Evolutionary conservation across 495 filamentous ascomycete species (phyloP), one percentile per base, ranked within the genome.

Genomic region (Sporormia fimetaria): DNA sequence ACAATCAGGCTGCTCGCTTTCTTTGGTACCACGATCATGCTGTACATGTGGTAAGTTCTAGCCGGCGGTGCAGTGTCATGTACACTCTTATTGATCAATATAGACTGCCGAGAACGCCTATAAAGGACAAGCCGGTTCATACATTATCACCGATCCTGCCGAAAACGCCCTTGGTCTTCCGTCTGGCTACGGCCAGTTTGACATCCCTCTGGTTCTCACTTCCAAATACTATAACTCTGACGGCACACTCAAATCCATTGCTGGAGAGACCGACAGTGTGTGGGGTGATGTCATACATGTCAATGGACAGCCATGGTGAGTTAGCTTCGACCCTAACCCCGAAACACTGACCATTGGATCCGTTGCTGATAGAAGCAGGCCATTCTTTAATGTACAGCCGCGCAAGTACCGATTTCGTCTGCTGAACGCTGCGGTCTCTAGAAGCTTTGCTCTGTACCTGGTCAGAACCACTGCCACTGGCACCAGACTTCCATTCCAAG

Each of bases 1-100:
- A 74, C 56, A 49, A 49, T 27, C 63, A 74, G 37, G 33, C 54
- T 24, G 67, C 59, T 3, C 60, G 72, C 6, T 58, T 65, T 3
- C 53, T 71, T n/a, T 76, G 73, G 72, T 75, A 75, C 44, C 72
- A 75, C 36, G 73, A 73, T 46, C 70, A 75, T 36, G 67, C 67
- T 7, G 24, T 56, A 17, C 37, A 49, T 17, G 25, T 31, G 7
- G 42, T 46, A 34, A 17, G 26, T 37, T 16, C 23, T 20, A 20
- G 14, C 20, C 21, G 11, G 14, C 15, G 33, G 4, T n/a, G n/a
- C n/a, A n/a, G n/a, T n/a, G n/a, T 6, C 10, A 3, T 14, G n/a
- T n/a, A n/a, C 17, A 15, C n/a, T 7, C 8, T 33, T 6, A 8
- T 9, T 33, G 21, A 39, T n/a, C 4, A 0, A 8, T 3, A 15